Evolutionary conservation across 2,329 filamentous ascomycete genomes (phyloP), one percentile per base, ranked within the genome.

Genomic region (Alternaria rosae): DNA sequence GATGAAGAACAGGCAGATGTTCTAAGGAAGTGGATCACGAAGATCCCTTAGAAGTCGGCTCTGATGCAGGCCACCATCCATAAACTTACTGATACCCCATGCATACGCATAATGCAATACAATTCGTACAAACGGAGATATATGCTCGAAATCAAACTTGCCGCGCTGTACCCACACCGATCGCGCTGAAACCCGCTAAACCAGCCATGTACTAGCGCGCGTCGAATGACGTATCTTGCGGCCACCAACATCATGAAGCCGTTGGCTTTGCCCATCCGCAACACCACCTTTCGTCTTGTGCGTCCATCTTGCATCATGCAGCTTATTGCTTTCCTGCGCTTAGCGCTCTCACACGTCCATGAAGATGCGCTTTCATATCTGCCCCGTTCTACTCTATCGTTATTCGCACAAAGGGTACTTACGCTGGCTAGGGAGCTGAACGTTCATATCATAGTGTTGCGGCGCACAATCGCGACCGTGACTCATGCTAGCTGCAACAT

Each of bases 1-100:
- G 57, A 75, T 75, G 72, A 70, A 63, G 55, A 70, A 71, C 44
- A 63, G 72, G 55, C 71, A 75, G 61, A 75, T 75, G 72, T 75
- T 74, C 32, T 75, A 66, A 54, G 41, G 21, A 53, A 26, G 51
- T 13, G 30, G 50, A 21, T 21, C n/a, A 17, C 1, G 23, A 25
- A 12, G 20, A 51, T 8, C 11, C 30, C 21, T 21, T 35, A 51
- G 23, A 38, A 23, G 47, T 12, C 35, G 47, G 28, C 30, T 23
- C 38, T 51, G 20, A 13, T 51, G 15, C 35, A 51, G 21, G 47
- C 47, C 20, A 47, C 12, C 23, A 11, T n/a, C 21, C 15, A 32
- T n/a, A 51, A 21, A 25, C 25, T 25, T 15, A 20, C 23, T 35
- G 47, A 51, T 51, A 35, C 47, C 47, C 47, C 30, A 51, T 35